Conservation (phyloP, 1,284 basidiomycete genomes). For the Apiotrichum montevideense region DNA sequence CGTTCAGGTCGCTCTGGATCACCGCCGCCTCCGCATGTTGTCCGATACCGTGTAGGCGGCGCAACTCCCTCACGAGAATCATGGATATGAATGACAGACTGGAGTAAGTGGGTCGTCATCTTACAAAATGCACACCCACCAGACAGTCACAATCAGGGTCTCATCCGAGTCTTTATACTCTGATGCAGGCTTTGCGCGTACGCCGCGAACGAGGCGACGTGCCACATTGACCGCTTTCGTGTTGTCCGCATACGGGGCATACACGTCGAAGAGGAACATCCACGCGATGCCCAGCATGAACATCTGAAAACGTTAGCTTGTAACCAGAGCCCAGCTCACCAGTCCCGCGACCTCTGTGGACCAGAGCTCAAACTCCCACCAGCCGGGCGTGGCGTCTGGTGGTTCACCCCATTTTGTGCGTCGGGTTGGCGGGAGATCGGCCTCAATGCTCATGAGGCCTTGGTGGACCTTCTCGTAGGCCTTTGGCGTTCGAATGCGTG, state of each 20-base stretch:
- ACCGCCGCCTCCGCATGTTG: constrained; percentile 11
- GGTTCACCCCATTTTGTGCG: constrained; percentile 24
- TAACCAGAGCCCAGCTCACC: constrained; percentile 17
- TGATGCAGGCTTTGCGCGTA: constrained; percentile 11
- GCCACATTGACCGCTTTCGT: constrained; percentile 30
- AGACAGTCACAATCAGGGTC: constrained; percentile 38
- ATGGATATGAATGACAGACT: constrained; percentile 36
- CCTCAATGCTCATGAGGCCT: constrained; percentile 28
- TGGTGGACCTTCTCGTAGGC: constrained; percentile 29
- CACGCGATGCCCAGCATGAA: constrained; percentile 37
- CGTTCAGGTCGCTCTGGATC: constrained; percentile 31
- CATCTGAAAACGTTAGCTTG: constrained; percentile 16
- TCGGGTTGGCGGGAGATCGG: constrained; percentile 29
- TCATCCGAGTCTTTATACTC: background rate
- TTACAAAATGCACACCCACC: constrained; percentile 8
- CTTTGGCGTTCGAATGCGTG: constrained; percentile 28
- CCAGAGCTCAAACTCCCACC: constrained; percentile 25
- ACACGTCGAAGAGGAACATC: constrained; percentile 42
- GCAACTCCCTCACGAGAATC: constrained; percentile 36
- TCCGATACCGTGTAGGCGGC: constrained; percentile 27
- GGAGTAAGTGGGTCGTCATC: background rate
- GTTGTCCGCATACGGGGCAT: constrained; percentile 30
- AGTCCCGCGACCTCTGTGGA: constrained; percentile 22
- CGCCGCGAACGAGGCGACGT: constrained; percentile 20
- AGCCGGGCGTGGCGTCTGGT: constrained; percentile 22